Evolutionary conservation across 805 yeast species (phyloP).

Genomic region (Myxozyma sirexii): DNA sequence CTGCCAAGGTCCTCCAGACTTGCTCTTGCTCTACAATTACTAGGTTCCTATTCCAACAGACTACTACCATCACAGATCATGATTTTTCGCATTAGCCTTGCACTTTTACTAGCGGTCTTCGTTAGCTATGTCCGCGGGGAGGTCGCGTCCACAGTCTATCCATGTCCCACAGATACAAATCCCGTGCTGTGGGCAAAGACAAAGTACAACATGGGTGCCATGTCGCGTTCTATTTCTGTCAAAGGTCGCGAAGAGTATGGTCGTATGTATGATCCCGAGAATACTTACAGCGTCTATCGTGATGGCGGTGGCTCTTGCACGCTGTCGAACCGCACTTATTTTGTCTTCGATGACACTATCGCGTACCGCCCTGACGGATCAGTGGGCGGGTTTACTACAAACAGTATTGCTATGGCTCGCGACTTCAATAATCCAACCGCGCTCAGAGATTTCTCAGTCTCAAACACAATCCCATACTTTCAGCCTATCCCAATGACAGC

Average conservation of each 20-base stretch:
- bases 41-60: no score
- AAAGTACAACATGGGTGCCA: slow-evolving; percentile 8
- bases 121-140: no score
- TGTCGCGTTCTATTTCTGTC: slow-evolving; percentile 9
- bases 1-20: no score
- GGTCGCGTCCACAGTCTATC: slow-evolving; percentile 16
- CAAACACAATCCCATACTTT: slow-evolving; percentile 4
- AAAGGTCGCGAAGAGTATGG: slow-evolving; percentile 6
- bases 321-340: slow-evolving; percentile 26
- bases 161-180: slow-evolving; percentile 6
- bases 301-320: slow-evolving; percentile 33
- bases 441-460: slow-evolving; percentile 12
- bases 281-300: slow-evolving; percentile 22
- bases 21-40: no score
- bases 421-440: slow-evolving; percentile 4
- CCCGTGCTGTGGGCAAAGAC: slow-evolving; percentile 8
- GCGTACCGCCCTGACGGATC: slow-evolving; percentile 15
- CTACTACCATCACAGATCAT: no score
- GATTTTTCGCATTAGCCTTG: no score
- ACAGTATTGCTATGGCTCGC: slow-evolving; percentile 5
- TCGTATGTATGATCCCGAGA: slow-evolving; percentile 15
- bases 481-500: slow-evolving; percentile 25
- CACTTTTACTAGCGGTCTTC: no score
- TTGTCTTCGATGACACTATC: slow-evolving; percentile 20
- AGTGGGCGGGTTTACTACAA: slow-evolving; percentile 14